These are phyloP conservation scores for Jamesozyma jinghongensis DNA, from an alignment of 805 yeast genomes.

Conservation along the genomic window DNA sequence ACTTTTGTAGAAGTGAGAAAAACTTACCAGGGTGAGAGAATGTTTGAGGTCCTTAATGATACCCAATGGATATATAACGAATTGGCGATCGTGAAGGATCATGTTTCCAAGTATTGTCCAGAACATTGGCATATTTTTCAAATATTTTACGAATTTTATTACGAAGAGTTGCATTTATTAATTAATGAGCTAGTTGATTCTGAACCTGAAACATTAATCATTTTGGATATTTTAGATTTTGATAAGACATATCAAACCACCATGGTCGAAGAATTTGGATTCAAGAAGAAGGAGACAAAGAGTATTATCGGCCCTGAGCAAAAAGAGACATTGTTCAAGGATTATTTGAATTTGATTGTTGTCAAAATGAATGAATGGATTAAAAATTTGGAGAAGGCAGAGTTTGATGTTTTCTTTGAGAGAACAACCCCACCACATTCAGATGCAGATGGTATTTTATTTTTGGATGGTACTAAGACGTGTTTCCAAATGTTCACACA, in stretches of 20 bases:
- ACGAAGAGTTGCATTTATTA: conserved; percentile 51
- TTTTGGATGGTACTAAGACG: conserved; percentile 68
- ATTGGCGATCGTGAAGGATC: conserved; percentile 52
- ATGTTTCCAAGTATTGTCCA: conserved; percentile 56
- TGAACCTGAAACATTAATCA: conserved; percentile 72
- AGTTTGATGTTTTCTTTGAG: conserved; percentile 50
- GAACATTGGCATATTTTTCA: conserved; percentile 62
- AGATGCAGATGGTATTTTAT: conserved; percentile 55
- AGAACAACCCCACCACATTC: conserved; percentile 67
- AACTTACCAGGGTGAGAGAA: conserved; percentile 39
- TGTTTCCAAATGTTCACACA: conserved; percentile 80
- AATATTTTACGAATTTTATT: conserved; percentile 56
- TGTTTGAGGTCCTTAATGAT: conserved; percentile 55
- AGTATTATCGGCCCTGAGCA: conserved; percentile 63
- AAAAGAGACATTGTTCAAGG: conserved; percentile 64
- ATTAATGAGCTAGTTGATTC: conserved; percentile 53
- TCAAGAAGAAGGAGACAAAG: conserved; percentile 38
- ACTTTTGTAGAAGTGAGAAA: conserved; percentile 54
- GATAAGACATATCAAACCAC: conserved; percentile 58
- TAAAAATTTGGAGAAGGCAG: conserved; percentile 54
- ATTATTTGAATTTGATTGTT: conserved; percentile 64
- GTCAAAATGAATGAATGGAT: conserved; percentile 82
- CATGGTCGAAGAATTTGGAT: conserved; percentile 41
- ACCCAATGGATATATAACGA: conserved; percentile 82
- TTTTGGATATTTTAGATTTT: conserved; percentile 66